Conservation (phyloP, 345 rosid genomes). For the Anacardium occidentale region DNA sequence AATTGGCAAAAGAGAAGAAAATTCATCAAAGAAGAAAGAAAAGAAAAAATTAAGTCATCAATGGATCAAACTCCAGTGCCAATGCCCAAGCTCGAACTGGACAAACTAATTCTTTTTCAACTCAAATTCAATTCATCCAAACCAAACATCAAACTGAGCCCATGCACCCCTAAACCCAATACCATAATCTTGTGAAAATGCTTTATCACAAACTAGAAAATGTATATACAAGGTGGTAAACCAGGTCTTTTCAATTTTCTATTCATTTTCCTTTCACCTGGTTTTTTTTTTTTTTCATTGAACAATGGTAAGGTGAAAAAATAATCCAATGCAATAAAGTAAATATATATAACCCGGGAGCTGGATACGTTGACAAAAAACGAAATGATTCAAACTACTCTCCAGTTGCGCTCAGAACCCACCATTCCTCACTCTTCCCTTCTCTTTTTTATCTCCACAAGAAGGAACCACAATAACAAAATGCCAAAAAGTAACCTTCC, state of each 20-base stretch:
- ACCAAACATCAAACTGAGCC: too few relatives aligned
- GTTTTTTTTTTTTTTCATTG: background rate
- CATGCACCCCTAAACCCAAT: too few relatives aligned
- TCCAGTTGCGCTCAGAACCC: background rate
- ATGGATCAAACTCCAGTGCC: too few relatives aligned
- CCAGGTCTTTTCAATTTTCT: background rate
- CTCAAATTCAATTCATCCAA: too few relatives aligned
- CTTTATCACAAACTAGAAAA: background rate
- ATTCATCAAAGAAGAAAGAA: too few relatives aligned
- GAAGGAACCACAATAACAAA: background rate
- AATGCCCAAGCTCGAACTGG: too few relatives aligned
- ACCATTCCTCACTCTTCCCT: background rate
- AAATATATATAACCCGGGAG: slow-evolving; percentile 13
- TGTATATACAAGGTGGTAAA: background rate
- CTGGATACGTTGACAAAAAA: background rate
- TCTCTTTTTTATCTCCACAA: background rate
- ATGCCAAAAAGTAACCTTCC: background rate
- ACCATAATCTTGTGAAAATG: too few relatives aligned
- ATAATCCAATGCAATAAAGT: slow-evolving; percentile 6
- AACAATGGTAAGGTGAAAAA: background rate
- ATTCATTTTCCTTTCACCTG: background rate
- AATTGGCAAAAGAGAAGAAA: too few relatives aligned
- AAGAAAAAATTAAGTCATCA: too few relatives aligned
- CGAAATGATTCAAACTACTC: background rate
- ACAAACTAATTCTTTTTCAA: too few relatives aligned